Base-by-base conservation (phyloP, 495 filamentous ascomycete genomes). In the Melanomma pulvis-pyrius region DNA sequence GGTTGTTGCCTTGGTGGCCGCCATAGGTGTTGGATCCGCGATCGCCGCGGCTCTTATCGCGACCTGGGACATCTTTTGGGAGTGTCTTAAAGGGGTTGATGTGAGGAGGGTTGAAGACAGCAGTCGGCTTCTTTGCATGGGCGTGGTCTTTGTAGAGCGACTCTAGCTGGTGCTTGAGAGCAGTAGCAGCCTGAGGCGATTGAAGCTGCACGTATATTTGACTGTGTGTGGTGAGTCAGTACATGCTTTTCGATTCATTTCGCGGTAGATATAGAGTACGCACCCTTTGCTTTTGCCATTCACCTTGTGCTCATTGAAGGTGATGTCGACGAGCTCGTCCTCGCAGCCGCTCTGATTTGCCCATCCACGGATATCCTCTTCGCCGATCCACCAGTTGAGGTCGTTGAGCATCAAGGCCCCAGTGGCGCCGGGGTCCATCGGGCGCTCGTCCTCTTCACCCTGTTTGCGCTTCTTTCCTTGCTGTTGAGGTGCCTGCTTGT, bases 251-350 rank as follows among this genome's bases (percentile, higher is more conserved):
- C 8, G 39, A 53, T 36, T 9, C 13, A 46, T 9, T 13, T 28
- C 36, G 28, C 2, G 9, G 61, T 24, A 57, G 34, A 65, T 9
- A 9, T 17, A 8, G 8, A 4, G 29, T 15, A 77, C 88, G 69
- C 82, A 97, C 93, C 93, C 92, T 79, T 97, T 97, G 75, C 91
- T 94, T 77, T 98, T 98, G 59, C 94, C 94, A 71, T 98, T 98
- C 15, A 98, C 92, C 77, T 98, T 98, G 77, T 98, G 94, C 74
- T 98, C 94, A 65, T 89, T 96, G 71, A 97, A 98, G 0, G 93
- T 96, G 47, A 98, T 87, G 60, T 97, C 93, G 72, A 92, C 92
- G 22, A 98, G 81, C 71, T 96, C 91, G 49, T 86, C 83, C 73
- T 98, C 94, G 67, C 84, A 89, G 9, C 81, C 82, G 29, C 88